Evolutionary conservation across 139 green algal genomes (phyloP).

Genomic region (Yamagishiella unicocca): DNA sequence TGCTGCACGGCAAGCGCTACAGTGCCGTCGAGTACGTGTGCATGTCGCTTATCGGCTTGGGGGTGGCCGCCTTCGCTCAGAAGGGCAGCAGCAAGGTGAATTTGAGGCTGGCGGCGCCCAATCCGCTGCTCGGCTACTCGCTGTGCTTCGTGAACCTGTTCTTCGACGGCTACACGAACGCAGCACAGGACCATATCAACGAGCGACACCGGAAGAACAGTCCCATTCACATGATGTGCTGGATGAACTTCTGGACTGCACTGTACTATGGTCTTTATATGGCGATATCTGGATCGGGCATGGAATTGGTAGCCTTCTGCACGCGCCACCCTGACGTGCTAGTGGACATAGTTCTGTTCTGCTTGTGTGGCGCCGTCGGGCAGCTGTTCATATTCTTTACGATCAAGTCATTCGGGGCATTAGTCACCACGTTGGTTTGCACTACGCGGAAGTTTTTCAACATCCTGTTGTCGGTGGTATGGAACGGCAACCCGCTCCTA

Average conservation of each 20-base stretch:
- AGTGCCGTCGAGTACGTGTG: constrained; percentile 88
- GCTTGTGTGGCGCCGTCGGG: constrained; percentile 92
- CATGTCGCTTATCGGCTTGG: constrained; percentile 85
- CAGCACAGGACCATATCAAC: constrained; percentile 91
- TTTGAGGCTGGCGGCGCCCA: constrained; percentile 84
- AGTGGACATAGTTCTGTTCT: constrained; percentile 91
- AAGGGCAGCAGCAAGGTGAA: constrained; percentile 75
- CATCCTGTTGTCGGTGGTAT: constrained; percentile 89
- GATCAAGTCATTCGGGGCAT: constrained; percentile 92
- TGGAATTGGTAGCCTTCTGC: constrained; percentile 82
- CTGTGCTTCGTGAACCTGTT: constrained; percentile 94
- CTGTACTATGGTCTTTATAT: constrained; percentile 86
- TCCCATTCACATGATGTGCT: constrained; percentile 95
- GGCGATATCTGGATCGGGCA: constrained; percentile 64
- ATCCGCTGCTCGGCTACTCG: constrained; percentile 90
- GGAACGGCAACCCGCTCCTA: constrained; percentile 79
- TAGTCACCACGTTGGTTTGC: constrained; percentile 94
- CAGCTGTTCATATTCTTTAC: constrained; percentile 99
- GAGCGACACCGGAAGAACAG: constrained; percentile 75
- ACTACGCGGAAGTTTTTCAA: constrained; percentile 99
- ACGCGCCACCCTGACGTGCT: constrained; percentile 77
- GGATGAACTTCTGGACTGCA: constrained; percentile 97
- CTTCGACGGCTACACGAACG: constrained; percentile 98
- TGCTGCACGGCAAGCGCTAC: constrained; percentile 91
- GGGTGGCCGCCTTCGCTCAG: constrained; percentile 86